These are phyloP conservation scores for Physcia stellaris DNA, from an alignment of 495 filamentous ascomycete genomes.

Conservation along the genomic window DNA sequence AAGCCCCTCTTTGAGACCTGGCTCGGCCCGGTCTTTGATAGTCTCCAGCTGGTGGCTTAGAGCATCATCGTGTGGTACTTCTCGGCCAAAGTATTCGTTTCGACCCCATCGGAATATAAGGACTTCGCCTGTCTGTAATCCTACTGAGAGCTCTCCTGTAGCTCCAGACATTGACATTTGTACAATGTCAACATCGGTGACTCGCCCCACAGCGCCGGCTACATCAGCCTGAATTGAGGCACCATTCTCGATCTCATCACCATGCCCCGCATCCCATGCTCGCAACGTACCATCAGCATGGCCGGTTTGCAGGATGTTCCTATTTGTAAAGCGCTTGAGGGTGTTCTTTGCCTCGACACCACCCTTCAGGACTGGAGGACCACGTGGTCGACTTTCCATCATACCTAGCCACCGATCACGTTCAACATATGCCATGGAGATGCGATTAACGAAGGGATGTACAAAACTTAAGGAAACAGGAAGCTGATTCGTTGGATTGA, in stretches of 20 bases:
- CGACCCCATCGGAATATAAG: constrained; percentile 76
- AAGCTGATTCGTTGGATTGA: constrained; percentile 80
- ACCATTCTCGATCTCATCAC: constrained; percentile 84
- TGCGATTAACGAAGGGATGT: constrained; percentile 71
- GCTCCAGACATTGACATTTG: constrained; percentile 60
- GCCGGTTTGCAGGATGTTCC: constrained; percentile 68
- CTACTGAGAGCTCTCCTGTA: constrained; percentile 74
- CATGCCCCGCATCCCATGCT: constrained; percentile 81
- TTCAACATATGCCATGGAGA: constrained; percentile 52
- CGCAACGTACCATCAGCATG: constrained; percentile 80
- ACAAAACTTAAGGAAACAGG: constrained; percentile 71
- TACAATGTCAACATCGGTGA: constrained; percentile 63
- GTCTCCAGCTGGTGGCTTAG: constrained; percentile 48
- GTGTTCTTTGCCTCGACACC: constrained; percentile 54
- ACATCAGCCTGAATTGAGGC: constrained; percentile 73
- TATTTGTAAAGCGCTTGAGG: constrained; percentile 59
- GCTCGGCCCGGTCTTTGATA: constrained; percentile 62
- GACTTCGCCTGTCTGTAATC: constrained; percentile 67
- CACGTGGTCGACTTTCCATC: constrained; percentile 57
- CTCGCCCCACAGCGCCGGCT: constrained; percentile 64
- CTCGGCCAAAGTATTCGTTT: constrained; percentile 50
- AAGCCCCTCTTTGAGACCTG: constrained; percentile 65
- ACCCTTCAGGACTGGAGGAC: constrained; percentile 61
- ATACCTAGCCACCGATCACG: constrained; percentile 81
- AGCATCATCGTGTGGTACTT: constrained; percentile 39